Percentiles rank a stretch among this genome's conserved stretches.
Conservation (phyloP, 345 rosid species). For the Erucastrum elatum region DNA sequence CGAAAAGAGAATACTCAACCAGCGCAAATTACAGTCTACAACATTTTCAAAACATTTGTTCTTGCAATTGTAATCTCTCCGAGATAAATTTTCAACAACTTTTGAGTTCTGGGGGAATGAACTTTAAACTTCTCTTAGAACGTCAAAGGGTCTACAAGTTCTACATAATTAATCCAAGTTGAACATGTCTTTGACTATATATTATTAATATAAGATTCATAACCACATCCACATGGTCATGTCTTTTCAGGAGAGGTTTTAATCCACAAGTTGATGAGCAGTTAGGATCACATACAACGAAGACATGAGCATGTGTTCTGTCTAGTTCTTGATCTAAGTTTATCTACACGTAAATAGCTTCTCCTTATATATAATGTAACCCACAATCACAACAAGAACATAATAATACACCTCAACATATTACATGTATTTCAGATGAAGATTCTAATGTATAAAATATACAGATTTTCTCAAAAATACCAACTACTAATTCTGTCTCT, state of each 20-base stretch:
- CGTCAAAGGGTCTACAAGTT: slow-evolving; percentile 10
- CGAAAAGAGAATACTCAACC: not conserved
- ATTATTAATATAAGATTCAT: not conserved
- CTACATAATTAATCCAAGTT: not conserved
- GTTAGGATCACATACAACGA: not conserved
- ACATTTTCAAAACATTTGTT: not conserved
- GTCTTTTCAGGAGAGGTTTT: slow-evolving; percentile 4
- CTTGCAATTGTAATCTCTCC: not conserved
- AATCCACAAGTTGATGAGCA: not conserved
- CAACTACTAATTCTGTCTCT: not conserved
- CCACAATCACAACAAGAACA: not conserved
- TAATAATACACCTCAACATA: not conserved
- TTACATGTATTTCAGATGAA: not conserved
- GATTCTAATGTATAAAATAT: not conserved
- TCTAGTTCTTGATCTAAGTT: not conserved
- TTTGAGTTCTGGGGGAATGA: not conserved
- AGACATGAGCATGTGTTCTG: not conserved
- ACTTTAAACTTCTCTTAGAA: slow-evolving; percentile 5
- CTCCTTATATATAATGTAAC: not conserved
- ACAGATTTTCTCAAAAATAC: too few relatives aligned
- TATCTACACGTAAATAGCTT: not conserved
- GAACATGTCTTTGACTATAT: not conserved
- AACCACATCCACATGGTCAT: slow-evolving; percentile 2
- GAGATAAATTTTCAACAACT: not conserved
- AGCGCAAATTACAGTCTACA: not conserved